A percentile compares a stretch with the other conserved stretches of the same genome.
Conservation (phyloP, 106 monocot genomes). For the Apostasia shenzhenica region DNA sequence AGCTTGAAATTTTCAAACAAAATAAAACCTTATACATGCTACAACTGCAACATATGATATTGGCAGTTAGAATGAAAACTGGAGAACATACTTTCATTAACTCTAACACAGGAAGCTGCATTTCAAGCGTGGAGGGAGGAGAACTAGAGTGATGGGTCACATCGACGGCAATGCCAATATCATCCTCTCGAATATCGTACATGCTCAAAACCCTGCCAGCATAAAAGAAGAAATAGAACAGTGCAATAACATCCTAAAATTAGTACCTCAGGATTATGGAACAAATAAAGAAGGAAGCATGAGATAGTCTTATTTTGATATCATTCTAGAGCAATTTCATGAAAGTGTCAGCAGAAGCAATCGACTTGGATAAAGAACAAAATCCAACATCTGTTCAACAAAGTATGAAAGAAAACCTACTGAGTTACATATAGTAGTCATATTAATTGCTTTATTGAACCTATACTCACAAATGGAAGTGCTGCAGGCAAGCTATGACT, state of each 20-base stretch:
- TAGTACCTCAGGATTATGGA: not conserved
- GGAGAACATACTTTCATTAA: slow-evolving; percentile 62
- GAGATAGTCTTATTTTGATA: too few species aligned
- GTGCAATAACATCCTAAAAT: not conserved
- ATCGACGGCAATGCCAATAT: slow-evolving; percentile 38
- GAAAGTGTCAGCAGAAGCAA: too few species aligned
- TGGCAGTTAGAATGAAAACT: not conserved
- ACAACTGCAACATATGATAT: too few species aligned
- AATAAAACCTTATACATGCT: too few species aligned
- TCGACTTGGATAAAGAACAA: not conserved
- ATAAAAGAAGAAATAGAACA: not conserved
- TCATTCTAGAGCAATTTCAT: too few species aligned
- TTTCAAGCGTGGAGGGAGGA: slow-evolving; percentile 28
- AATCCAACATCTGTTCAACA: too few species aligned
- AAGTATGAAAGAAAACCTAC: too few species aligned
- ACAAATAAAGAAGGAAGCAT: too few species aligned
- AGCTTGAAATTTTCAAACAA: too few species aligned
- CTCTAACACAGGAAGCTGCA: slow-evolving; percentile 71
- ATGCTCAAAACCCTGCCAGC: slow-evolving; percentile 64
- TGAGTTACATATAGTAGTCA: not conserved
- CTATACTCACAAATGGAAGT: slow-evolving; percentile 69
- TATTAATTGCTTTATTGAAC: not conserved
- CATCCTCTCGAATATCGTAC: slow-evolving; percentile 61
- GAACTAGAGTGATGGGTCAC: slow-evolving; percentile 10
- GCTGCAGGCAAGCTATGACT: slow-evolving; percentile 78